Evolutionary conservation across 441 rosid species (phyloP), one percentile per base, ranked within the genome.

Genomic region (Raphanus hybrid): DNA sequence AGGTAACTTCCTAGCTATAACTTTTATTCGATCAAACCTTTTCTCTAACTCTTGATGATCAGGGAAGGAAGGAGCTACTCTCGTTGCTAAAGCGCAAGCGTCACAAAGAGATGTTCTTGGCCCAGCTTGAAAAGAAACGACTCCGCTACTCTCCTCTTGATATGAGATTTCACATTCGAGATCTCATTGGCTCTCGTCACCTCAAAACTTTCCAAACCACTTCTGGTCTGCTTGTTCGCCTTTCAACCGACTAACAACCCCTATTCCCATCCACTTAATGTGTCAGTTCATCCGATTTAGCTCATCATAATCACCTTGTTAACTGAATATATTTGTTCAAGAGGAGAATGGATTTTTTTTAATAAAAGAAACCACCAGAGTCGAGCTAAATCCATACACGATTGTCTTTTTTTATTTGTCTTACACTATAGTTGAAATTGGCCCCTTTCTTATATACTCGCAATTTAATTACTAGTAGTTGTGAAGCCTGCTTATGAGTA

Each of bases 41-140:
- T 29, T 32, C 66, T 15, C 58, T 45, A n/a, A 7, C n/a, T 75
- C 52, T 63, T 52, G 55, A 48, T 54, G 9, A 63, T 10, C 81
- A 93, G 97, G 99, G 96, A 62, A 89, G 98, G 84, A 95, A 95
- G 76, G 98, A 95, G 82, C 94, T 95, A 54, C 85, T 91, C 54
- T 92, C 95, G 29, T 76, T 93, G 74, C 75, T 95, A 62, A 85
- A 87, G 79, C 94, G 95, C 43, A 84, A 83, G 82, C 90, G 87
- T 79, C 92, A 91, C 80, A 88, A 88, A 85, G 98, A 95, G 84
- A 93, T 91, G 95, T 85, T 90, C 91, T 65, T 95, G 89, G 85
- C 92, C 4, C 39, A 83, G 74, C 83, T 91, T 74, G 98, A 95
- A 83, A 95, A 91, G 87, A 93, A 85, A 86, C 86, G 83, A 39